phyloP scores from a whole-genome alignment of 768 basidiomycete species.

The Rhodosporidiobolus sp. region DNA sequence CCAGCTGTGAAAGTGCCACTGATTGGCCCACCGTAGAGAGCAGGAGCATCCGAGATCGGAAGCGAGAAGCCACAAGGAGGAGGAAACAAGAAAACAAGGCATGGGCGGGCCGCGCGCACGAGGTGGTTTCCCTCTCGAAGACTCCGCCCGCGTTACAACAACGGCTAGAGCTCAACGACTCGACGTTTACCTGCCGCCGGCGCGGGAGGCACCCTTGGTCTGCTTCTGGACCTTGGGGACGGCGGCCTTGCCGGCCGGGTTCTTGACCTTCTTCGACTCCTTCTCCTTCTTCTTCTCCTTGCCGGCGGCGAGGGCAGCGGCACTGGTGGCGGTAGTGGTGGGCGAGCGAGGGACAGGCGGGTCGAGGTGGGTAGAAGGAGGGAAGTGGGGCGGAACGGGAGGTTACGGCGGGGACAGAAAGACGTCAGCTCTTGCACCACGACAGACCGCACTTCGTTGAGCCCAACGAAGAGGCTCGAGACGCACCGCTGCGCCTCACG shows the following conservation, averaged over 20 bases:
- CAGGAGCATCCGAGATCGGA: too few species aligned
- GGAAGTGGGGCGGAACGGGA: not conserved
- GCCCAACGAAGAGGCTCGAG: conserved; percentile 16
- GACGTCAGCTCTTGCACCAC: too few species aligned
- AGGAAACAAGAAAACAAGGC: too few species aligned
- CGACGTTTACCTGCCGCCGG: conserved; percentile 22
- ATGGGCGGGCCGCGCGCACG: too few species aligned
- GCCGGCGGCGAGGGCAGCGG: conserved; percentile 41
- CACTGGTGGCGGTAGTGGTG: not conserved
- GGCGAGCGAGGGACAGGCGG: not conserved
- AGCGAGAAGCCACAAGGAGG: too few species aligned
- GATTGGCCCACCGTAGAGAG: too few species aligned
- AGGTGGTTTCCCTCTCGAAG: too few species aligned
- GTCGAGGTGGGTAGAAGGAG: not conserved
- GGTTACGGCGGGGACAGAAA: too few species aligned
- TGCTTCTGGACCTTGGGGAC: conserved; percentile 21
- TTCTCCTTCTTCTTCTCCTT: conserved; percentile 45
- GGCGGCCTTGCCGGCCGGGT: conserved; percentile 20
- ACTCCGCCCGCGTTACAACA: too few species aligned
- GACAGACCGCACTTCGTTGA: too few species aligned
- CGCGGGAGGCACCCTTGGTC: conserved; percentile 23
- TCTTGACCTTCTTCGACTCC: conserved; percentile 36
- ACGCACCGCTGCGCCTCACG: conserved; percentile 64
- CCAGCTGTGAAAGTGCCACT: too few species aligned
- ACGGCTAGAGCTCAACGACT: too few species aligned